Evolutionary conservation across 495 filamentous ascomycete species (phyloP).

Genomic region (Daldinia loculata): DNA sequence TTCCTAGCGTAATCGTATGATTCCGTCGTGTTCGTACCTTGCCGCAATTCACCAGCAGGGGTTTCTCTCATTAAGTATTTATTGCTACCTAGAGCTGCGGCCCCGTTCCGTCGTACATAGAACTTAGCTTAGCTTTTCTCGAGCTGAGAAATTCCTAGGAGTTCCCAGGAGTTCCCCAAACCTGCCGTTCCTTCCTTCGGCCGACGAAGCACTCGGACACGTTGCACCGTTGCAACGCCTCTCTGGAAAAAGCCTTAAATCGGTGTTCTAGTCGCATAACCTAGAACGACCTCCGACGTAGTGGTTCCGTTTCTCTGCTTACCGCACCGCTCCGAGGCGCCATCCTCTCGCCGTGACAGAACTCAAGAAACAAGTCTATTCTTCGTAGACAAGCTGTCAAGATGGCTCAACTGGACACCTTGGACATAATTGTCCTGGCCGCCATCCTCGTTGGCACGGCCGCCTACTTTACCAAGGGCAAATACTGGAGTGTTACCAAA

Average conservation of each 20-base stretch:
- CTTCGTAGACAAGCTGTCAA: conserved; percentile 37
- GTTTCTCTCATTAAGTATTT: conserved; percentile 16
- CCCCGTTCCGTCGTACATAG: conserved; percentile 12
- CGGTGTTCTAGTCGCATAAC: conserved; percentile 14
- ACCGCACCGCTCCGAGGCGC: conserved; percentile 12
- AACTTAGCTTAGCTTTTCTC: conserved; percentile 27
- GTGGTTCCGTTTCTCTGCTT: conserved; percentile 7
- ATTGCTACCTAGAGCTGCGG: conserved; percentile 16
- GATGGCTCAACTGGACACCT: conserved; percentile 96
- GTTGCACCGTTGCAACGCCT: conserved; percentile 30
- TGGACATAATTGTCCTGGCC: conserved; percentile 91
- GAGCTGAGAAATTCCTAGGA: conserved; percentile 14
- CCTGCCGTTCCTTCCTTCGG: conserved; percentile 25
- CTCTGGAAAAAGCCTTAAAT: conserved; percentile 12
- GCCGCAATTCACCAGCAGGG: conserved; percentile 1
- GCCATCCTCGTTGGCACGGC: conserved; percentile 84
- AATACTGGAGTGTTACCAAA: conserved; percentile 85
- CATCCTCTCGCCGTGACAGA: conserved; percentile 10
- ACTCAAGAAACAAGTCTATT: conserved; percentile 4
- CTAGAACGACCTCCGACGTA: conserved; percentile 8
- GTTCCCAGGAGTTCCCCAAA: conserved; percentile 37
- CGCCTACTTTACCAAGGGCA: conserved; percentile 97
- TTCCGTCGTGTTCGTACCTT: conserved; percentile 21
- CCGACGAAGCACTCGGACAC: conserved; percentile 32
- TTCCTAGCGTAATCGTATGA: conserved; percentile 31